Conservation (phyloP, 139 green algal genomes). For the Nannochloris sp. region DNA sequence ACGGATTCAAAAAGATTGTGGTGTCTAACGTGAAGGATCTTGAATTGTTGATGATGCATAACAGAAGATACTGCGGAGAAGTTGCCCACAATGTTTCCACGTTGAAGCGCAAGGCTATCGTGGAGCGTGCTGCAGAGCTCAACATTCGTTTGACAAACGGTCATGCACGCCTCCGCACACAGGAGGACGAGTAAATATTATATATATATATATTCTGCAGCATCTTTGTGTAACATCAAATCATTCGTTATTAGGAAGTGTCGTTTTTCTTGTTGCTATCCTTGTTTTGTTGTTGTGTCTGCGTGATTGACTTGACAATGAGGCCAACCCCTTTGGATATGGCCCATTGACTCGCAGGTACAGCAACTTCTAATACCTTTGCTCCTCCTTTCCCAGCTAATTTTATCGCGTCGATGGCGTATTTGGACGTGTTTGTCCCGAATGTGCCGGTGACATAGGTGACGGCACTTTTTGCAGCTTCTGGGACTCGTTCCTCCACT, state of each 20-base stretch:
- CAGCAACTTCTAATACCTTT: constrained; percentile 23
- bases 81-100: constrained; percentile 93
- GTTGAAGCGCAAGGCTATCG: constrained; percentile 92
- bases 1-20: constrained; percentile 83
- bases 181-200: constrained; percentile 86
- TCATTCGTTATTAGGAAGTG: neutral
- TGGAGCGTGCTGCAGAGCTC: constrained; percentile 83
- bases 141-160: constrained; percentile 90
- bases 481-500: constrained; percentile 21
- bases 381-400: constrained; percentile 24
- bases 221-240: constrained; percentile 11
- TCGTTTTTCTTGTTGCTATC: neutral
- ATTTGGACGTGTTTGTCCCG: constrained; percentile 15
- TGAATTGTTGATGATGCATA: constrained; percentile 98
- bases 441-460: constrained; percentile 16
- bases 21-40: constrained; percentile 91
- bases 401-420: constrained; percentile 15
- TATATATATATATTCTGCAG: constrained; percentile 1
- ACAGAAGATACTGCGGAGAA: constrained; percentile 85
- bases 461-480: constrained; percentile 13
- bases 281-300: constrained; percentile 9
- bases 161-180: constrained; percentile 75
- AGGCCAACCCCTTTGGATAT: constrained; percentile 25
- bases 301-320: constrained; percentile 1
- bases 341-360: constrained; percentile 31